Conservation (phyloP, 2,329 filamentous ascomycete species). For the Clonostachys solani region DNA sequence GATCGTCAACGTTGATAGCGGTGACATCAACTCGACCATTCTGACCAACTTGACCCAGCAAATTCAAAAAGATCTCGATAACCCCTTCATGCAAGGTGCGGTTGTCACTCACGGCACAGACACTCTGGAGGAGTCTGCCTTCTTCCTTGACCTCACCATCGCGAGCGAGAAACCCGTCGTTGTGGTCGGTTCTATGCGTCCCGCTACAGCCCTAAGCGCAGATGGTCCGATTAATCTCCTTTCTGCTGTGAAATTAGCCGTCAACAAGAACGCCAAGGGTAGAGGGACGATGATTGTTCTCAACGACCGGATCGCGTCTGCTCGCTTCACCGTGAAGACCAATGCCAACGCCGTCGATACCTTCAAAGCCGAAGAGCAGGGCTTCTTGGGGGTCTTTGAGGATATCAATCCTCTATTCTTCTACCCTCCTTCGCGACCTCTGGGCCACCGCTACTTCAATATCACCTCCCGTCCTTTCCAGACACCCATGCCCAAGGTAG, state of each 20-base stretch:
- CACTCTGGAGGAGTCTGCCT: conserved; percentile 59
- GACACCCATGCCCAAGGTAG: conserved; percentile 43
- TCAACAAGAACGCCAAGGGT: conserved; percentile 32
- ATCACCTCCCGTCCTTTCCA: conserved; percentile 17
- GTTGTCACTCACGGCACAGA: conserved; percentile 64
- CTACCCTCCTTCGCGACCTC: conserved; percentile 44
- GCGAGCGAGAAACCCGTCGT: conserved; percentile 55
- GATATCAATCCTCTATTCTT: conserved; percentile 57
- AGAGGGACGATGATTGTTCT: conserved; percentile 57
- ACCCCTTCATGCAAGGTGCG: conserved; percentile 36
- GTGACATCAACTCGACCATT: conserved; percentile 41
- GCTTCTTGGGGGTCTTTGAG: conserved; percentile 53
- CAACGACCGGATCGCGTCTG: conserved; percentile 55
- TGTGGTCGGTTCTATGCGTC: conserved; percentile 58
- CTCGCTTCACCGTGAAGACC: conserved; percentile 57
- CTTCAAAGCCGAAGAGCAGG: conserved; percentile 53
- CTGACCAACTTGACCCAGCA: conserved; percentile 40
- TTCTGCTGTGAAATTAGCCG: conserved; percentile 53
- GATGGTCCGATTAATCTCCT: conserved; percentile 61
- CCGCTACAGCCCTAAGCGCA: conserved; percentile 56
- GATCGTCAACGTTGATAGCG: conserved; percentile 42
- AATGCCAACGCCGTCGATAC: conserved; percentile 61
- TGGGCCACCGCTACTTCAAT: conserved; percentile 38
- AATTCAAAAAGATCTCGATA: conserved; percentile 42
- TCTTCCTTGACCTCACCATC: conserved; percentile 56